Evolutionary conservation across 345 rosid genomes (phyloP).

Genomic region (Cochlearia excelsa): DNA sequence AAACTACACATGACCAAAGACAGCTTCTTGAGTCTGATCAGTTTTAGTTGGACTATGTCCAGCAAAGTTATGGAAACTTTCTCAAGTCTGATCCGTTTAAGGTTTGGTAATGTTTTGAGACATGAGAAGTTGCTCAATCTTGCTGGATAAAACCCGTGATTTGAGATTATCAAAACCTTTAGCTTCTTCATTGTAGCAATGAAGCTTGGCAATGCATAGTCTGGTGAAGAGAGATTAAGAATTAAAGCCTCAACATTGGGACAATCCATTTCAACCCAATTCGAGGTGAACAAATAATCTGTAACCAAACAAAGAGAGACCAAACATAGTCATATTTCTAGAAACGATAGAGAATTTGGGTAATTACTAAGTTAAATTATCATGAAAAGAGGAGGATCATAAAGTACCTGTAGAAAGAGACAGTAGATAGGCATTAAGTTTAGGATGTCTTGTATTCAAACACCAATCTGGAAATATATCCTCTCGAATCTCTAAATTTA

Average conservation of each 20-base stretch:
- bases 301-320: conserved; percentile 5
- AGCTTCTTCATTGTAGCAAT: conserved; percentile 41
- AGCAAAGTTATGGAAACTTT: conserved; percentile 35
- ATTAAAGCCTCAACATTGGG: conserved; percentile 45
- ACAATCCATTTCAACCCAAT: conserved; percentile 37
- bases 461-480: too few relatives aligned
- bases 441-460: too few relatives aligned
- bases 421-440: conserved; percentile 26
- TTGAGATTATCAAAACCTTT: conserved; percentile 45
- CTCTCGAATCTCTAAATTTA: too few relatives aligned
- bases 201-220: conserved; percentile 45
- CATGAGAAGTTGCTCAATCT: conserved; percentile 39
- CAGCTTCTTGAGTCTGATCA: conserved; percentile 40
- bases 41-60: neutral
- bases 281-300: conserved; percentile 49
- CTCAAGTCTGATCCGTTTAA: conserved; percentile 57
- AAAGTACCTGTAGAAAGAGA: conserved; percentile 44
- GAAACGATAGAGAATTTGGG: neutral
- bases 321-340: neutral
- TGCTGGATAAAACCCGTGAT: conserved; percentile 37
- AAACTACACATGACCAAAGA: conserved; percentile 47
- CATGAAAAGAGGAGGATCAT: neutral
- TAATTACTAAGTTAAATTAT: neutral
- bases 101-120: conserved; percentile 35
- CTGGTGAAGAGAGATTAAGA: conserved; percentile 41